Conservation (phyloP, 805 yeast species). For the Metschnikowia continentalis region DNA sequence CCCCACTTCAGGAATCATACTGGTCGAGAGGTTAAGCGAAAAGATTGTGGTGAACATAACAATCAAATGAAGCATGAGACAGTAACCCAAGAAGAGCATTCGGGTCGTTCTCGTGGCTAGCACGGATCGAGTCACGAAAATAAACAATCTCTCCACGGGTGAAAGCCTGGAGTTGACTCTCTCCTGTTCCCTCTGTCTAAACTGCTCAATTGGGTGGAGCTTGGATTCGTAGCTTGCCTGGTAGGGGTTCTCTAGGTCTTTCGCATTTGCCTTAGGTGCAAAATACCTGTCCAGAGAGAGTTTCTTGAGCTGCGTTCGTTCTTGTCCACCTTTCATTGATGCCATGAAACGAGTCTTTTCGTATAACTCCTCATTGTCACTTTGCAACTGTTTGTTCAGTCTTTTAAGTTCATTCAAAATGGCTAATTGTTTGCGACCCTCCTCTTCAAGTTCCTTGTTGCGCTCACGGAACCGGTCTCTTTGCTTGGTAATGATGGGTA, state of each 20-base stretch:
- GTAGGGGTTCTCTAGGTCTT: conserved; percentile 55
- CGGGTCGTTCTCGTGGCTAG: conserved; percentile 70
- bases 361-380: conserved; percentile 73
- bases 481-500: conserved; percentile 90
- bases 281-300: conserved; percentile 7
- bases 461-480: conserved; percentile 88
- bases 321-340: conserved; percentile 35
- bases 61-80: conserved; percentile 68
- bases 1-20: conserved; percentile 46
- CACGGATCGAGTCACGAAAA: conserved; percentile 67
- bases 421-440: conserved; percentile 54
- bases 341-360: conserved; percentile 71
- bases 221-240: conserved; percentile 67
- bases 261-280: conserved; percentile 29
- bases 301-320: conserved; percentile 11
- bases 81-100: conserved; percentile 67
- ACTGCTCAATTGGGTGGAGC: conserved; percentile 78
- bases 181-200: conserved; percentile 72
- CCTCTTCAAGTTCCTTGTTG: conserved; percentile 80
- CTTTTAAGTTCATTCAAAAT: conserved; percentile 57
- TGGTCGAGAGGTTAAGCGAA: conserved; percentile 44
- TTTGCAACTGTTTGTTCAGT: conserved; percentile 59
- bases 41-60: conserved; percentile 62
- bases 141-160: conserved; percentile 74
- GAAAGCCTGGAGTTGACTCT: conserved; percentile 68